These are phyloP conservation scores for Achaetomiella virescens DNA, from an alignment of 495 filamentous ascomycete species.

Conservation along the genomic window DNA sequence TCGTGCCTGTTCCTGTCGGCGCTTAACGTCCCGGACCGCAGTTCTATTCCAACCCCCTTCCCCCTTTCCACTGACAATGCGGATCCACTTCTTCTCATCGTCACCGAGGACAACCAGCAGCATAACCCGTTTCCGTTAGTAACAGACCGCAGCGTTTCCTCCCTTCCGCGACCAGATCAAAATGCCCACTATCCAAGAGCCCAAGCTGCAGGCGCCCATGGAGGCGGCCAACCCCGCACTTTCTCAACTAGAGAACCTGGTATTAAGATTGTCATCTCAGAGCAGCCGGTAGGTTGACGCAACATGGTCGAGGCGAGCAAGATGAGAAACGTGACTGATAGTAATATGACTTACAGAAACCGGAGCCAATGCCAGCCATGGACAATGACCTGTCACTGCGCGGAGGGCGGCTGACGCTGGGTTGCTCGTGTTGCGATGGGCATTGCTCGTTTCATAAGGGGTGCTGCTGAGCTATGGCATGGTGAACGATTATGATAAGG, in stretches of 20 bases:
- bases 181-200: conserved; percentile 12
- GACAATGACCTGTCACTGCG: conserved; percentile 5
- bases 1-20: no score
- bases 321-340: not conserved
- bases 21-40: no score
- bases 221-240: conserved; percentile 9
- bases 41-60: no score
- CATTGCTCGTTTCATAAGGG: not conserved
- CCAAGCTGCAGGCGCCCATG: conserved; percentile 14
- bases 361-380: not conserved
- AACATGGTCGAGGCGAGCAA: no score
- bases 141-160: no score
- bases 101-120: no score
- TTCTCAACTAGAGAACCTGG: not conserved
- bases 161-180: not conserved
- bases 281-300: conserved; percentile 11
- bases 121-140: no score
- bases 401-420: conserved; percentile 1
- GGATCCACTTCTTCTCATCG: no score
- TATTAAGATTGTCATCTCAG: not conserved
- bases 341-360: not conserved
- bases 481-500: no score
- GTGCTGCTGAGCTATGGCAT: not conserved
- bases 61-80: no score
- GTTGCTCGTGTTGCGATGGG: not conserved